Conservation (phyloP, 2,329 filamentous ascomycete genomes). For the Phaeosphaeriaceae sp. region DNA sequence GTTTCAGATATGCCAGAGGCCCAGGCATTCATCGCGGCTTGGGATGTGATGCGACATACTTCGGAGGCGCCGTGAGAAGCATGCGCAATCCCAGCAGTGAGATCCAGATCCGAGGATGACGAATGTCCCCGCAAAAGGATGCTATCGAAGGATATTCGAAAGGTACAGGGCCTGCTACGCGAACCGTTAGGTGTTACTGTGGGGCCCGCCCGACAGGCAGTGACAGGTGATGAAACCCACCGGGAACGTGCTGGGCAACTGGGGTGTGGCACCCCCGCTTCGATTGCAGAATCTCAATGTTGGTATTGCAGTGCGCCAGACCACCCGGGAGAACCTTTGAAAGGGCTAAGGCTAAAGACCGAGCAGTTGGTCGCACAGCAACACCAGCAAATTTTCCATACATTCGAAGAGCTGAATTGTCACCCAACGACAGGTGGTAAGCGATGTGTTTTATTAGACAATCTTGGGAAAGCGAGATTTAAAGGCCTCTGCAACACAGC, state of each 20-base stretch:
- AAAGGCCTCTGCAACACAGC: conserved; percentile 2
- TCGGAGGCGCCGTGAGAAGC: background rate
- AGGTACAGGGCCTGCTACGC: conserved; percentile 2
- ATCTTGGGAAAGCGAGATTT: conserved; percentile 1
- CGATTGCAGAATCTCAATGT: conserved; percentile 1
- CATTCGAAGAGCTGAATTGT: background rate
- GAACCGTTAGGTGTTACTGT: conserved; percentile 8
- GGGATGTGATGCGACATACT: no score
- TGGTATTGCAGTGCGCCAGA: background rate
- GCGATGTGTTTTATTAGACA: background rate
- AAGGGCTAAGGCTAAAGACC: background rate
- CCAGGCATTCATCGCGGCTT: background rate
- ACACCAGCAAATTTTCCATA: background rate
- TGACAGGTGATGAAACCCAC: background rate
- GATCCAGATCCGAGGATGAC: background rate
- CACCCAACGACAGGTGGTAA: background rate
- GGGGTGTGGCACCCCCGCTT: background rate
- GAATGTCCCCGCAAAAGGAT: background rate
- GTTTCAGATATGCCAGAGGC: background rate
- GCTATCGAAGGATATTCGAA: conserved; percentile 1
- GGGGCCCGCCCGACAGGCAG: background rate
- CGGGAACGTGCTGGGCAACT: background rate
- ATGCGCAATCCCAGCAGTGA: background rate
- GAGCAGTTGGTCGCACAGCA: background rate
- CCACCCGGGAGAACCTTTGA: background rate